These are phyloP conservation scores for Hibiscus tridactylites DNA, from an alignment of 345 rosid species.

Conservation along the genomic window DNA sequence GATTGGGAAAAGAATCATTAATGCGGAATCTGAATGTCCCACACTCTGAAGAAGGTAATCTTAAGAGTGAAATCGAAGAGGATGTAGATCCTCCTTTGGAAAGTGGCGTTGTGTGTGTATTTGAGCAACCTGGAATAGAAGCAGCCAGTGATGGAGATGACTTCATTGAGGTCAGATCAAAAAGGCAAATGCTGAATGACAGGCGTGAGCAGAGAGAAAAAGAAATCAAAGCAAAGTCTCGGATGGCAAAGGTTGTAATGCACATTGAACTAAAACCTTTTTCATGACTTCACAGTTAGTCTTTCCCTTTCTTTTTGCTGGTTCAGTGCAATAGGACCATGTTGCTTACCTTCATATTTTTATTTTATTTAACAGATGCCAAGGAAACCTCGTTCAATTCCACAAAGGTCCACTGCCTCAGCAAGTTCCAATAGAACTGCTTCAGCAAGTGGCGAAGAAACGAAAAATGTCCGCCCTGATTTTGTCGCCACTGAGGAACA, in stretches of 20 bases:
- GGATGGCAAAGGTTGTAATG: conserved; percentile 59
- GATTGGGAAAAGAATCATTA: conserved; percentile 38
- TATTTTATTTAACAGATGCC: conserved; percentile 42
- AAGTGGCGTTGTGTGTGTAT: conserved; percentile 69
- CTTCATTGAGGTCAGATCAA: conserved; percentile 96
- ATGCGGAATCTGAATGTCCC: conserved; percentile 34
- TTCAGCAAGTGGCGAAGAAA: conserved; percentile 32
- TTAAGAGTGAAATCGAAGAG: conserved; percentile 39
- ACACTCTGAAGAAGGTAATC: conserved; percentile 36
- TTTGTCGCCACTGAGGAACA: conserved; percentile 31
- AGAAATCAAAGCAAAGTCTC: conserved; percentile 83
- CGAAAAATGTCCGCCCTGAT: conserved; percentile 26
- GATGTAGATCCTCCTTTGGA: conserved; percentile 70
- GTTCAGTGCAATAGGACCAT: neutral
- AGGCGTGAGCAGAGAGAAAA: conserved; percentile 96
- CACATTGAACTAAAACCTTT: neutral
- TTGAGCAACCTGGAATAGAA: conserved; percentile 89
- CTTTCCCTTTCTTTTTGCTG: neutral
- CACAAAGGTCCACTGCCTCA: conserved; percentile 29
- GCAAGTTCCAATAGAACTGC: conserved; percentile 38
- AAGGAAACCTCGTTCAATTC: conserved; percentile 40
- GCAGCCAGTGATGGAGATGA: conserved; percentile 90
- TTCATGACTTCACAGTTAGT: neutral
- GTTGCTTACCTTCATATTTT: conserved; percentile 11
- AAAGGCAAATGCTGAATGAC: conserved; percentile 95